A percentile compares a stretch with the other conserved stretches of the same genome.
Conservation (phyloP, 2,329 filamentous ascomycete genomes). For the Stachybotrys chartarum region DNA sequence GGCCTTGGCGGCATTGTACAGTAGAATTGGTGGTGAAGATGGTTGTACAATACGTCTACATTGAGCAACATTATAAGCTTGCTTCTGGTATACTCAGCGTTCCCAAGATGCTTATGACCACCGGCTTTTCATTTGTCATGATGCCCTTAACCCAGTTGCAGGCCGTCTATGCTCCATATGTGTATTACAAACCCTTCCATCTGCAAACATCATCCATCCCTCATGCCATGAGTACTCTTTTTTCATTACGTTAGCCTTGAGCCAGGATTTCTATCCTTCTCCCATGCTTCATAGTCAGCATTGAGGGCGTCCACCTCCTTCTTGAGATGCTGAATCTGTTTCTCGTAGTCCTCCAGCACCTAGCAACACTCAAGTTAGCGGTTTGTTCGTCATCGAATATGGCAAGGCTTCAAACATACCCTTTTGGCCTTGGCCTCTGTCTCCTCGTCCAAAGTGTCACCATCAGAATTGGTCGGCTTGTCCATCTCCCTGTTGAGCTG, state of each 20-base stretch:
- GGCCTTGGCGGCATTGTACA: neutral
- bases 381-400: neutral
- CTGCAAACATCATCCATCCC: neutral
- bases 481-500: slow-evolving; percentile 68
- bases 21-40: neutral
- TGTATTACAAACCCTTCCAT: neutral
- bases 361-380: slow-evolving; percentile 21
- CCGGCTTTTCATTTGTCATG: too few relatives aligned
- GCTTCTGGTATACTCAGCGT: too few relatives aligned
- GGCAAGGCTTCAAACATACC: slow-evolving; percentile 36
- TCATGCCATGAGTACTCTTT: too few relatives aligned
- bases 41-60: neutral
- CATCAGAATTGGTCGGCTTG: slow-evolving; percentile 51
- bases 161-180: neutral
- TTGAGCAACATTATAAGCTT: neutral
- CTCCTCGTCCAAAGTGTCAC: slow-evolving; percentile 58
- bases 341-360: slow-evolving; percentile 77
- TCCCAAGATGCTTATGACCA: too few relatives aligned
- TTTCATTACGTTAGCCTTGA: slow-evolving; percentile 22
- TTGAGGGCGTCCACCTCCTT: slow-evolving; percentile 61
- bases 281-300: slow-evolving; percentile 49
- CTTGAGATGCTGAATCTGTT: slow-evolving; percentile 69
- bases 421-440: slow-evolving; percentile 67
- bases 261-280: slow-evolving; percentile 38
- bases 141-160: too few relatives aligned